Base-by-base conservation (phyloP, 2,329 filamentous ascomycete genomes). In the Apiospora pterosperma region DNA sequence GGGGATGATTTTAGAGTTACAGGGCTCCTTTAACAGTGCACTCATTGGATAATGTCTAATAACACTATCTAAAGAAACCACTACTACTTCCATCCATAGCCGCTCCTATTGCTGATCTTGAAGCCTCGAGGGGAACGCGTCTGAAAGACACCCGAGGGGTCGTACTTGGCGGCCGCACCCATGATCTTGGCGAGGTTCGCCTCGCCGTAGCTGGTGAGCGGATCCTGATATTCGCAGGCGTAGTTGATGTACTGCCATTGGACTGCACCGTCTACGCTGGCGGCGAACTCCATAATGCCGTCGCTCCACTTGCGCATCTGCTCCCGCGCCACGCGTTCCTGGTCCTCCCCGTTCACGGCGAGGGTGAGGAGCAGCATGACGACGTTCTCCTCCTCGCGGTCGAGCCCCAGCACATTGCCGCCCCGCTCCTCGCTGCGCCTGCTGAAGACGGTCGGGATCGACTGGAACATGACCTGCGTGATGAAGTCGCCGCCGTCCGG, bases 371-470 rank as follows among this genome's bases (percentile, higher is more conserved):
- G 73, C 70, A 74, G 76, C 34, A 72, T 66, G 44, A 75, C 64
- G 16, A 72, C 72, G 64, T 75, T 76, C 28, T 74, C 75, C 38
- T 73, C 68, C 67, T 71, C 65, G 16, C 63, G 74, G 69, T 76
- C 74, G 12, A 82, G 69, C 4, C 76, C 77, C 36, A 81, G 71
- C 59, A 81, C 74, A 66, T 79, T 80, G 44, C 77, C 78, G 63
- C 80, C 77, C 61, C 73, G 76, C 38, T 72, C 72, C 5, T 65
- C 65, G 34, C 76, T 77, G 16, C 77, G 69, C 61, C 73, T 67
- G 59, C 71, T 73, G 65, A 77, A 75, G 3, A 77, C 68, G n/a
- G 75, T 74, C 14, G 80, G 76, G 31, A 82, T 73, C 31, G 79
- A 72, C 67, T 79, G 77, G 62, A 78, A 76, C 7, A 75, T 70